Conservation (phyloP, 768 basidiomycete genomes). For the Hortiboletus flavorubellus region DNA sequence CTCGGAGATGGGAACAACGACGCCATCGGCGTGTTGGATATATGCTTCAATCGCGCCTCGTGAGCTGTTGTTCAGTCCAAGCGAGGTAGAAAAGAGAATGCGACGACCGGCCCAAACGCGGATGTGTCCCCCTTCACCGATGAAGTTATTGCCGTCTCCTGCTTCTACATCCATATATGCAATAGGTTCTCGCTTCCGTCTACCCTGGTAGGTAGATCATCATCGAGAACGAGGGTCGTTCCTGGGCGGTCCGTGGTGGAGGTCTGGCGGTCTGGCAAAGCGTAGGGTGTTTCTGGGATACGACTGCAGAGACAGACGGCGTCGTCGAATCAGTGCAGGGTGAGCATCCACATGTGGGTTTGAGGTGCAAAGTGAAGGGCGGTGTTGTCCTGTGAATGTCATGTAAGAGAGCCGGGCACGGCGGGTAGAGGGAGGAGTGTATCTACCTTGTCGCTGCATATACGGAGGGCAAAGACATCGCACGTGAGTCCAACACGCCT, state of each 20-base stretch:
- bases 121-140: slow-evolving; percentile 30
- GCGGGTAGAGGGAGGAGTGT: too few relatives aligned
- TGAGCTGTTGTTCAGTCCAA: slow-evolving; percentile 50
- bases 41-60: slow-evolving; percentile 54
- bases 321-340: slow-evolving; percentile 94
- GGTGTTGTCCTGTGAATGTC: slow-evolving; percentile 34
- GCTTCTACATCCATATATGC: slow-evolving; percentile 24
- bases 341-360: slow-evolving; percentile 63
- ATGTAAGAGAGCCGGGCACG: not conserved
- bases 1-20: slow-evolving; percentile 50
- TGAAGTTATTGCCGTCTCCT: slow-evolving; percentile 3
- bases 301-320: slow-evolving; percentile 54
- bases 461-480: slow-evolving; percentile 69
- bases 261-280: slow-evolving; percentile 67
- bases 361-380: slow-evolving; percentile 56
- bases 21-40: slow-evolving; percentile 60
- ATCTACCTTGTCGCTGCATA: slow-evolving; percentile 42
- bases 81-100: slow-evolving; percentile 57
- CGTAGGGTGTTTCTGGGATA: slow-evolving; percentile 53
- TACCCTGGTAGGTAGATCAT: slow-evolving; percentile 15
- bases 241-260: slow-evolving; percentile 24
- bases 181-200: slow-evolving; percentile 23
- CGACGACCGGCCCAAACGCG: slow-evolving; percentile 58
- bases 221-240: slow-evolving; percentile 12
- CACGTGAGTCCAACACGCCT: slow-evolving; percentile 68